Base-by-base conservation (phyloP, 352 stramenopile genomes). In the Blastocystis sp. region DNA sequence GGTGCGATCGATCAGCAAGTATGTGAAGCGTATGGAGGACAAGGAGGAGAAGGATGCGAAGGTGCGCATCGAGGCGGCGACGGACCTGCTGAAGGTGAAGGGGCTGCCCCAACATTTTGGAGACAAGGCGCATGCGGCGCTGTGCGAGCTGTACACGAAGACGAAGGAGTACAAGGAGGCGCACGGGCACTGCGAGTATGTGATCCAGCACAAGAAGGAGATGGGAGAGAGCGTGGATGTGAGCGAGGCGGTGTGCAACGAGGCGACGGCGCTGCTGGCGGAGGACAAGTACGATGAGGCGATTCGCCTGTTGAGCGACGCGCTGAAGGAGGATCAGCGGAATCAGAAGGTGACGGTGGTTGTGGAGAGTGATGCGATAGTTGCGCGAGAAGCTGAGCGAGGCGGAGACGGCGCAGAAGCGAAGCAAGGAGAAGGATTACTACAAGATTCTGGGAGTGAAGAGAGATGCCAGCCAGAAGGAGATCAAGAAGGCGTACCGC, bases 401-500 rank as follows among this genome's bases (percentile, higher is more conserved):
- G 34, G 80, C 89, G 21, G 65, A 91, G 62, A 86, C 70, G 2
- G 89, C 76, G 4, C 65, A 89, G 19, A 90, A 90, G 60, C 88
- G 89, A 19, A 90, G 86, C 52, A 91, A 91, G 66, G 76, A 91
- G 52, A 90, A 91, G 69, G 89, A 94, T 79, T 94, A 92, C 81
- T 94, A 94, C 90, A 93, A 92, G 89, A 89, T 94, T 2, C 91
- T 98, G 60, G 95, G 95, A 38, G 89, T 94, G 43, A 90, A 88
- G 23, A 89, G 90, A 38, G 76, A 89, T 17, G 92, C 92, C 34
- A 90, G 91, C 2, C 69, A 88, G 48, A 93, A 93, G 67, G 91
- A 94, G 86, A 94, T 95, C 69, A 95, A 95, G 86, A 94, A 93
- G 71, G 92, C 92, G 0, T 94, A 94, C 67, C 90, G 92, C 21